Conservation (phyloP, 1,284 basidiomycete species). For the Cutaneotrichosporon arboriforme region DNA sequence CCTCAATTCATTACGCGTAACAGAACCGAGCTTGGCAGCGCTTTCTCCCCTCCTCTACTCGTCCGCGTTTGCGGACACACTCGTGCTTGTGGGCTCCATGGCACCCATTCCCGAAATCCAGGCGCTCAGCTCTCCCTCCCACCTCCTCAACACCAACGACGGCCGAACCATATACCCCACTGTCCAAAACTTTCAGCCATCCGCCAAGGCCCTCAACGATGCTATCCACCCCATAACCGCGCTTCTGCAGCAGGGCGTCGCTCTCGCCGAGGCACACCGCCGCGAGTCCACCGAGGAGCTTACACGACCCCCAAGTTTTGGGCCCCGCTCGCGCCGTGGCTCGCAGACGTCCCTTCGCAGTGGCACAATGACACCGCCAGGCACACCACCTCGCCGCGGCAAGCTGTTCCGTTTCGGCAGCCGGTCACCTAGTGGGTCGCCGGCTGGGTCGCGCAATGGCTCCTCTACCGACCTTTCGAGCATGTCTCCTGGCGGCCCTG, state of each 20-base stretch:
- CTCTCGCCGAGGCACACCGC: conserved; percentile 25
- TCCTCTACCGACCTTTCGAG: conserved; percentile 5
- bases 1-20: background rate
- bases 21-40: conserved; percentile 25
- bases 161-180: conserved; percentile 30
- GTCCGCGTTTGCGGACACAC: conserved; percentile 27
- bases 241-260: conserved; percentile 25
- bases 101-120: conserved; percentile 29
- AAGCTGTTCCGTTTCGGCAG: conserved; percentile 4
- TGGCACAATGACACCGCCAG: conserved; percentile 7
- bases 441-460: conserved; percentile 1
- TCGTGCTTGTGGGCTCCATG: conserved; percentile 30
- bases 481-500: background rate
- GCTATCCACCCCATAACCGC: conserved; percentile 20
- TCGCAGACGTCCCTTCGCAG: conserved; percentile 11
- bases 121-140: conserved; percentile 31
- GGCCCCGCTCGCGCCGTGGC: conserved; percentile 11
- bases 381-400: background rate
- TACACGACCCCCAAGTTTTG: background rate
- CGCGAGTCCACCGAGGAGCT: background rate
- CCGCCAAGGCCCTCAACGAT: conserved; percentile 1
- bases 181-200: conserved; percentile 28
- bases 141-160: conserved; percentile 20
- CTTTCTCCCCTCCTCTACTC: conserved; percentile 36
- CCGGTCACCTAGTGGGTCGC: background rate